Percentiles rank a stretch among this genome's conserved stretches.
Evolutionary conservation across 1,139 yeast genomes (phyloP).

Genomic region (Hemisphaericaspora xylanilytica): DNA sequence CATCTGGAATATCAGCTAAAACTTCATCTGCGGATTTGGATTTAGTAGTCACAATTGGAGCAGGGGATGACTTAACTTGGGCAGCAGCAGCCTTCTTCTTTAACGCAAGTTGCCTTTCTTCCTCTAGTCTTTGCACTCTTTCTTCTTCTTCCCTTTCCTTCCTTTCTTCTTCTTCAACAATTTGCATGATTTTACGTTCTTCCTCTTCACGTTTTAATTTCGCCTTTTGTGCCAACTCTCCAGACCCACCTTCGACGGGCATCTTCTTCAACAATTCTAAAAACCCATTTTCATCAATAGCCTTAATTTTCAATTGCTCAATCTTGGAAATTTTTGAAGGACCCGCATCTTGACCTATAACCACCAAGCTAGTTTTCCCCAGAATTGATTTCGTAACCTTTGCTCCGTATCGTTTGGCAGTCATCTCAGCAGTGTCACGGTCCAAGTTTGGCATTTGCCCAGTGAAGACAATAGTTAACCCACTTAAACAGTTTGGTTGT

Average conservation of each 20-base stretch:
- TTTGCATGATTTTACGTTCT: slow-evolving; percentile 54
- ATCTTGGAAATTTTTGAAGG: slow-evolving; percentile 87
- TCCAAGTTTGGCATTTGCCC: slow-evolving; percentile 82
- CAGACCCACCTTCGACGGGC: slow-evolving; percentile 93
- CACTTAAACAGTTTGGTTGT: slow-evolving; percentile 76
- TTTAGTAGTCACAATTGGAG: slow-evolving; percentile 13
- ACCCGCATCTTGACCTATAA: slow-evolving; percentile 94
- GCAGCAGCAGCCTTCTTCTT: slow-evolving; percentile 1
- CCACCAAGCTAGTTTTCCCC: slow-evolving; percentile 83
- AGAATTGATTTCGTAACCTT: slow-evolving; percentile 85
- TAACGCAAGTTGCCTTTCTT: too few relatives aligned
- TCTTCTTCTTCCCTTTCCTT: slow-evolving; percentile 14
- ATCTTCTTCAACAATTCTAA: slow-evolving; percentile 65
- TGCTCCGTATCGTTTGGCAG: slow-evolving; percentile 89
- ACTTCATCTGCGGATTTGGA: slow-evolving; percentile 49
- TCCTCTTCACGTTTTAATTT: slow-evolving; percentile 66
- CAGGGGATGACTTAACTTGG: slow-evolving; percentile 2
- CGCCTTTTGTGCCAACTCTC: slow-evolving; percentile 73
- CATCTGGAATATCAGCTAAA: slow-evolving; percentile 64
- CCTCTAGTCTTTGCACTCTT: too few relatives aligned
- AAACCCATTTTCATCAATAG: slow-evolving; percentile 86
- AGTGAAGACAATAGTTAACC: slow-evolving; percentile 89
- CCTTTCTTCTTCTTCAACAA: slow-evolving; percentile 29
- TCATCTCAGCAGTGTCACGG: slow-evolving; percentile 68
- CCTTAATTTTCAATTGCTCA: slow-evolving; percentile 67